Evolutionary conservation across 306 rosid species (phyloP).

Genomic region (Vachellia collinsii): DNA sequence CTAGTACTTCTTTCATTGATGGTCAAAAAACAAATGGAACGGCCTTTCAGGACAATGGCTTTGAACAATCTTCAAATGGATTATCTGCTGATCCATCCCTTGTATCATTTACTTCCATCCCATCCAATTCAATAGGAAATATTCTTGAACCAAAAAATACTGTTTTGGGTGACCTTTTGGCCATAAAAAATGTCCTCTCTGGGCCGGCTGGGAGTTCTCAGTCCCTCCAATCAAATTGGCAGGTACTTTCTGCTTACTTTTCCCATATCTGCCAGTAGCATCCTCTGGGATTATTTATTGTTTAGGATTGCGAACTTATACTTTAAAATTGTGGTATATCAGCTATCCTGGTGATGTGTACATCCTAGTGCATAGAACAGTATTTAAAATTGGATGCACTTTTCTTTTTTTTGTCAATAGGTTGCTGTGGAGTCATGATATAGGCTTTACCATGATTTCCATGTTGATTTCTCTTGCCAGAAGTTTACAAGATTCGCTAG

Average conservation of each 20-base stretch:
- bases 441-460: neutral
- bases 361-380: neutral
- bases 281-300: neutral
- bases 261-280: constrained; percentile 19
- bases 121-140: constrained; percentile 47
- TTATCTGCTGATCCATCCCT: constrained; percentile 47
- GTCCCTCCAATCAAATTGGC: constrained; percentile 63
- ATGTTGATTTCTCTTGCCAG: neutral
- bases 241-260: constrained; percentile 52
- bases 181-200: constrained; percentile 33
- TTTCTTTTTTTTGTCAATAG: neutral
- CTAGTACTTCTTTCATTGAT: constrained; percentile 37
- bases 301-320: neutral
- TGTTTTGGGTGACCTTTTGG: constrained; percentile 29
- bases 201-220: constrained; percentile 47
- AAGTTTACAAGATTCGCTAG: neutral
- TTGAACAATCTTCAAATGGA: constrained; percentile 54
- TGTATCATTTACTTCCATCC: constrained; percentile 45
- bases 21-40: constrained; percentile 51
- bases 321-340: constrained; percentile 5
- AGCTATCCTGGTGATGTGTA: neutral
- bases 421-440: neutral
- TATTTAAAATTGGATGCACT: neutral
- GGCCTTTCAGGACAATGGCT: constrained; percentile 62
- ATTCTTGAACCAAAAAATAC: constrained; percentile 46